Evolutionary conservation across 2,329 filamentous ascomycete genomes (phyloP), one percentile per base, ranked within the genome.

Genomic region (Fusarium sp.): DNA sequence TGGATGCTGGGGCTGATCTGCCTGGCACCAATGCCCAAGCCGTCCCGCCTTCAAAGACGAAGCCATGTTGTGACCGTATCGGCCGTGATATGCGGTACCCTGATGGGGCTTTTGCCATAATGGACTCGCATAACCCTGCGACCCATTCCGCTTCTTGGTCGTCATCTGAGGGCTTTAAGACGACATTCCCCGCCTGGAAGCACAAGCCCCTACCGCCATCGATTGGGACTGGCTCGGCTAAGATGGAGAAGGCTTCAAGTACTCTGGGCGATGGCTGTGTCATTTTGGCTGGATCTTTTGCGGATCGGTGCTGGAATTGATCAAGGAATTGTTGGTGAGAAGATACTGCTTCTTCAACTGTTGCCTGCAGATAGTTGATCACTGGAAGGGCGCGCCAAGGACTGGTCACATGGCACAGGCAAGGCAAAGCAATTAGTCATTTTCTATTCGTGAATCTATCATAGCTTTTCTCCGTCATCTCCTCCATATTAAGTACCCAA

Each of bases 111-210:
- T 63, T 27, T 13, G 6, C n/a, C 10, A 36, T 5, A 0, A 68
- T 6, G 2, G 33, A 36, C 1, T 68, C 9, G 33, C 57, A 63
- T 16, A 68, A 11, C 0, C 3, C 1, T 6, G 35, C 50, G 2
- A 45, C 56, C 20, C 42, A 63, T 31, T 54, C 50, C 4, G 67
- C 67, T 29, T 68, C 65, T 33, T 38, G 20, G 16, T 64, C 50
- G 11, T 68, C 40, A 13, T 68, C 65, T 16, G 58, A 68, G 0
- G 67, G 67, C 5, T 66, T 61, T 14, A 68, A 29, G 11, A 64
- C 35, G 0, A 50, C 18, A 14, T 60, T 22, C 31, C 29, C 63
- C 18, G 56, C 54, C 20, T 36, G 40, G 40, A 65, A 61, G n/a
- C 63, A 65, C n/a, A 65, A 31, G 4, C 63, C 54, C 27, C 63